Evolutionary conservation across 2,329 filamentous ascomycete genomes (phyloP).

Genomic region (Diaporthe sp.): DNA sequence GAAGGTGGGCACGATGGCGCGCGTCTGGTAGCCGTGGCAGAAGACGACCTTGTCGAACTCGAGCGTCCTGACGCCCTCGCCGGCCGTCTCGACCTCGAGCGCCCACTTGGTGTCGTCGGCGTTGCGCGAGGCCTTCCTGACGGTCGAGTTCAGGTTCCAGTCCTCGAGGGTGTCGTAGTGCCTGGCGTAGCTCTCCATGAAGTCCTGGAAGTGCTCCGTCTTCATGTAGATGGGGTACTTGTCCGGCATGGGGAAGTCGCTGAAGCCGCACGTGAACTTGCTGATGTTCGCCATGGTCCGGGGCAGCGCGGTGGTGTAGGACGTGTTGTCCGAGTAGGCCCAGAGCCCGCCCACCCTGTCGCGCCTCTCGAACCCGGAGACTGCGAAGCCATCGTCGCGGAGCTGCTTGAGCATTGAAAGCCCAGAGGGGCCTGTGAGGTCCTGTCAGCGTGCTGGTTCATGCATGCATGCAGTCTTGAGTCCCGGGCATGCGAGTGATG

Average conservation of each 20-base stretch:
- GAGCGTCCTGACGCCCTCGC: slow-evolving; percentile 33
- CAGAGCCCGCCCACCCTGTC: slow-evolving; percentile 57
- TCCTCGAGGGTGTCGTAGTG: slow-evolving; percentile 47
- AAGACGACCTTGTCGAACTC: slow-evolving; percentile 43
- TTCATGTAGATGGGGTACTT: slow-evolving; percentile 38
- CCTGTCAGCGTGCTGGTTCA: neutral
- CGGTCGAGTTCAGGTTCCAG: slow-evolving; percentile 45
- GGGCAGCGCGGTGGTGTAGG: slow-evolving; percentile 53
- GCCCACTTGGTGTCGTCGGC: slow-evolving; percentile 44
- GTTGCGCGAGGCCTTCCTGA: slow-evolving; percentile 43
- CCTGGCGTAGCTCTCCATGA: slow-evolving; percentile 49
- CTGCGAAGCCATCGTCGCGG: slow-evolving; percentile 58
- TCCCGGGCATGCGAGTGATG: neutral
- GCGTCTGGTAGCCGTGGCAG: slow-evolving; percentile 36
- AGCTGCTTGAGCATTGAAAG: slow-evolving; percentile 55
- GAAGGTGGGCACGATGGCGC: slow-evolving; percentile 32
- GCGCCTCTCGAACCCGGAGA: slow-evolving; percentile 57
- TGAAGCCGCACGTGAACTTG: slow-evolving; percentile 49
- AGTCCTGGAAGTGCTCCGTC: slow-evolving; percentile 46
- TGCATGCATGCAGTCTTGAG: no score
- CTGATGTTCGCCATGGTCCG: slow-evolving; percentile 31
- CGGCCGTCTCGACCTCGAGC: slow-evolving; percentile 44
- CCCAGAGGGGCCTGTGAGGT: slow-evolving; percentile 29
- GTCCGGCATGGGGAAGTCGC: slow-evolving; percentile 51
- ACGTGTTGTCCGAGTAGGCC: slow-evolving; percentile 53